Conservation (phyloP, 345 rosid genomes). For the Eucalyptus curtisii region DNA sequence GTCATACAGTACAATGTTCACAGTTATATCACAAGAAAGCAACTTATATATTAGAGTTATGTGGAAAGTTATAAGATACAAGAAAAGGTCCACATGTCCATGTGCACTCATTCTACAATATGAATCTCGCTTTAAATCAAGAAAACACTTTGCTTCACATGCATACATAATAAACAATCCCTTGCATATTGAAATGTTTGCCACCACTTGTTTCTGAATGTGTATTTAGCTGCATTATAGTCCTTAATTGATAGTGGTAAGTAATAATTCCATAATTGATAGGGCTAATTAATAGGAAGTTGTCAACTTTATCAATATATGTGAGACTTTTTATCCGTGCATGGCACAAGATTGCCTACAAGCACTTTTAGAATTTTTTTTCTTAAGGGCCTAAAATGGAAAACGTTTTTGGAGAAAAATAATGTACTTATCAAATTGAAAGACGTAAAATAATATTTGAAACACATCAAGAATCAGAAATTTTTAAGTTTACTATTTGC, state of each 20-base stretch:
- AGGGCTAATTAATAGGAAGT: not conserved
- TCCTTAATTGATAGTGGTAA: not conserved
- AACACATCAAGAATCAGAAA: too few relatives aligned
- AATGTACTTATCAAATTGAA: not conserved
- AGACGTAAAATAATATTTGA: not conserved
- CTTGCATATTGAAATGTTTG: not conserved
- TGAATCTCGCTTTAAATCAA: not conserved
- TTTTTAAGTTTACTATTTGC: too few relatives aligned
- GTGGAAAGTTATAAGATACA: not conserved
- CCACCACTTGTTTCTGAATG: not conserved
- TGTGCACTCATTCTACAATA: not conserved
- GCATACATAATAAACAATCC: not conserved
- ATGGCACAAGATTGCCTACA: not conserved
- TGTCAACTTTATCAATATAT: not conserved
- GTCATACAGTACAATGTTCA: not conserved
- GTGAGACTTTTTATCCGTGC: not conserved
- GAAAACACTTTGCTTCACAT: not conserved
- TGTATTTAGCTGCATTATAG: not conserved
- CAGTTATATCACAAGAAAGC: not conserved
- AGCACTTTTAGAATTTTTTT: not conserved
- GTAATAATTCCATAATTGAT: not conserved
- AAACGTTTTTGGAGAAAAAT: not conserved
- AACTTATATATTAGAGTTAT: not conserved
- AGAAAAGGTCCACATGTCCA: not conserved
- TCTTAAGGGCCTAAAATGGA: not conserved